Evolutionary conservation across 176 grass and related monocot species (phyloP).

Genomic region (Musa acuminata): DNA sequence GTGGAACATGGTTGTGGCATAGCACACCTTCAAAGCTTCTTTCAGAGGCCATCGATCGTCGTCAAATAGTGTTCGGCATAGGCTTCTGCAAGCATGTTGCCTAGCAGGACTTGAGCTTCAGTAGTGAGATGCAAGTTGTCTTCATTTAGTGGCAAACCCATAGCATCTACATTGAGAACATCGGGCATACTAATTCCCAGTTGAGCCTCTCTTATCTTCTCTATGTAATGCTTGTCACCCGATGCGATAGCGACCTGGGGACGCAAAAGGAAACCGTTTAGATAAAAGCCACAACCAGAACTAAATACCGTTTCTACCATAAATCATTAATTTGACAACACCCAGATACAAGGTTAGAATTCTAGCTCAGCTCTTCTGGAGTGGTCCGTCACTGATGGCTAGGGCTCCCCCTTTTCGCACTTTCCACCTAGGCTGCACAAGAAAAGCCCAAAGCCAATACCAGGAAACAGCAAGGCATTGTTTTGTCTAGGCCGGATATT

Average conservation of each 20-base stretch:
- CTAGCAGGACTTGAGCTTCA: slow-evolving; percentile 73
- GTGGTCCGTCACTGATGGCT: no score
- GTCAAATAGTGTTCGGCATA: slow-evolving; percentile 37
- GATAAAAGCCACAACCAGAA: not conserved
- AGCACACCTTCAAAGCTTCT: not conserved
- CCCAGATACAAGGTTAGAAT: no score
- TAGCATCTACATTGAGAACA: slow-evolving; percentile 74
- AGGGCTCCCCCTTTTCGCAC: no score
- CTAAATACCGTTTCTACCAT: not conserved
- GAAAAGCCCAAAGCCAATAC: no score
- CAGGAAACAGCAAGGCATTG: no score
- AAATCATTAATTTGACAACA: no score
- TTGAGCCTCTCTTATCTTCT: slow-evolving; percentile 69
- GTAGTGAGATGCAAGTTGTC: slow-evolving; percentile 73
- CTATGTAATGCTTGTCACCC: slow-evolving; percentile 52
- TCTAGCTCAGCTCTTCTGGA: no score
- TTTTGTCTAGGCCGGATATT: no score
- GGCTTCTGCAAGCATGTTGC: slow-evolving; percentile 61
- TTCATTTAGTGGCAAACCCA: slow-evolving; percentile 51
- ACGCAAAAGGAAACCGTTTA: not conserved
- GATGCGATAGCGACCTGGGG: slow-evolving; percentile 80
- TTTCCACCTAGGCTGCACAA: no score
- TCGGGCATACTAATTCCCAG: slow-evolving; percentile 48
- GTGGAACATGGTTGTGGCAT: not conserved
- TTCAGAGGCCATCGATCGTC: not conserved